Base-by-base conservation (phyloP, 2,329 filamentous ascomycete species). In the Aspergillus ruber region DNA sequence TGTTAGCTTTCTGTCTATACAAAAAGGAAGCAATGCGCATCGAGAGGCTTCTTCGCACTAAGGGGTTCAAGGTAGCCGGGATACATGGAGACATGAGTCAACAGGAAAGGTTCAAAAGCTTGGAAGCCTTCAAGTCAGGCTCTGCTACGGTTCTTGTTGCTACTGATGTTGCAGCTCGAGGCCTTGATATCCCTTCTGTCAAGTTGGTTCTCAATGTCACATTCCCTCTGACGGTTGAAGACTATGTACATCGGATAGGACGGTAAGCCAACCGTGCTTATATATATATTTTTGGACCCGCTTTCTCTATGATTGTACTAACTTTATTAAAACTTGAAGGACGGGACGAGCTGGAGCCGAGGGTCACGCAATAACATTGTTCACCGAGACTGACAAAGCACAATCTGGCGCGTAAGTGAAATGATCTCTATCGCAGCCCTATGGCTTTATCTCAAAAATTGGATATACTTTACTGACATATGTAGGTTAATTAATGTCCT, bases 171-270 rank as follows among this genome's bases (percentile, higher is more conserved):
- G 93, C 93, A 9, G 93, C 93, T 5, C 81, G 93, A 66, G 93
- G 93, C 46, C 73, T 97, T 45, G 93, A 98, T 72, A 97, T 98
- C 49, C 93, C 93, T 27, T 86, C 88, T 57, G 93, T 98, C 40
- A 95, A 94, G 74, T 73, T 95, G 29, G 93, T 98, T 45, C 83
- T 97, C 62, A 98, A 98, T 63, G 83, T 94, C 44, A 95, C 90
- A 0, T 97, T 96, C 73, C 93, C 90, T 23, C 73, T 97, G 51
- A 97, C 91, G 0, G 90, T 93, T 35, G 93, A 97, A 69, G 93
- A 98, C 64, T 97, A 97, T 61, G 93, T 98, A 25, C 93, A 98
- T 71, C 85, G 93, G 35, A 97, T 98, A 67, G 93, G 93, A 47
- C 70, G 73, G 67, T 73, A 25, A 21, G 7, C 15, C 25, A 25